Conservation (phyloP, 176 grass and related monocot species). For the Elaeis guineensis region DNA sequence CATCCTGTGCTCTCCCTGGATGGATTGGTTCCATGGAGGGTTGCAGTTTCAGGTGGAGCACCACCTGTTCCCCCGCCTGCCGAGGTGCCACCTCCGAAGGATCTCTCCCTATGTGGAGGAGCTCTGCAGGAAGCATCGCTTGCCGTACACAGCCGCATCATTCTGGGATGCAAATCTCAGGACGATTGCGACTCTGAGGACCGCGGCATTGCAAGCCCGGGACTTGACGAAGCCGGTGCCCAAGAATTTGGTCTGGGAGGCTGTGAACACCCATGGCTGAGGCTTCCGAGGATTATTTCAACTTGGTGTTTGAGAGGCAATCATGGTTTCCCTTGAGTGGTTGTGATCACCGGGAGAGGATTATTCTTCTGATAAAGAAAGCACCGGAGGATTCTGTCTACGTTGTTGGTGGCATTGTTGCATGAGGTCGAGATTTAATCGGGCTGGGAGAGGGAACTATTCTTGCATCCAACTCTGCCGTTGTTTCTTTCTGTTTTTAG, state of each 20-base stretch:
- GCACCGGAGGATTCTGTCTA: no score
- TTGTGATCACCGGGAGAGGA: no score
- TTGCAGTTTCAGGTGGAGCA: constrained; percentile 93
- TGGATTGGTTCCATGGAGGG: constrained; percentile 99
- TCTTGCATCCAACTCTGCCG: no score
- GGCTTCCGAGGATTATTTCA: not conserved
- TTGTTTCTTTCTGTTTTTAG: no score
- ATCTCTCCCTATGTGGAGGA: constrained; percentile 56
- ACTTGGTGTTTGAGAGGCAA: no score
- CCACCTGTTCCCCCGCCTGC: constrained; percentile 88
- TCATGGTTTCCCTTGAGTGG: no score
- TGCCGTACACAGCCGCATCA: constrained; percentile 41
- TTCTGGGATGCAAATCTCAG: constrained; percentile 71
- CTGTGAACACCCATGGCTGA: constrained; percentile 80
- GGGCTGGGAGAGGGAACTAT: no score
- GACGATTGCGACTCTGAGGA: constrained; percentile 53
- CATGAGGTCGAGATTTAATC: no score
- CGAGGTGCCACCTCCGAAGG: constrained; percentile 56
- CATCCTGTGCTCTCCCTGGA: constrained; percentile 74
- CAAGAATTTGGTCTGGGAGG: constrained; percentile 90
- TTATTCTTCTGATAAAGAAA: no score
- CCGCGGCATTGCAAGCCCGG: constrained; percentile 75
- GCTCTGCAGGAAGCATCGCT: constrained; percentile 86
- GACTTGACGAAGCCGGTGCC: constrained; percentile 2
- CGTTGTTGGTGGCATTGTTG: no score